Conservation (phyloP, 257 asterid species). For the Nicotiana undulata region DNA sequence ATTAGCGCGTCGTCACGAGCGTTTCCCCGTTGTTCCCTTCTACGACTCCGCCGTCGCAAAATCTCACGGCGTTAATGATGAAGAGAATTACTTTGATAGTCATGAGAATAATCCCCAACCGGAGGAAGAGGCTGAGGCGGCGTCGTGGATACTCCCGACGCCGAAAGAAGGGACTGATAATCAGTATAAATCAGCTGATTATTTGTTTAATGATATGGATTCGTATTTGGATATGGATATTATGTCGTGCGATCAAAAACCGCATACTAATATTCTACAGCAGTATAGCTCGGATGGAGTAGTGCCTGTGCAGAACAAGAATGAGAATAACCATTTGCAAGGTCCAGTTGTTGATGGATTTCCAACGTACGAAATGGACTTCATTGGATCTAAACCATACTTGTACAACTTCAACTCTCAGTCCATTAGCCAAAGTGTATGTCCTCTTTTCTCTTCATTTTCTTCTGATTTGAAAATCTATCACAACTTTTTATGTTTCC, state of each 20-base stretch:
- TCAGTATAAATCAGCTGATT: constrained; percentile 47
- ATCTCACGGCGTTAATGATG: not conserved
- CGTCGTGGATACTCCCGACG: constrained; percentile 40
- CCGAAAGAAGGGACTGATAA: constrained; percentile 19
- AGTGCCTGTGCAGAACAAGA: constrained; percentile 57
- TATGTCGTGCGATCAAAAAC: constrained; percentile 35
- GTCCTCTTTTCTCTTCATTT: constrained; percentile 13
- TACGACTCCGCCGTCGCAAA: not conserved
- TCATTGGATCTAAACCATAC: constrained; percentile 46
- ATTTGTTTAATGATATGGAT: constrained; percentile 44
- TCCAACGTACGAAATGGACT: constrained; percentile 57
- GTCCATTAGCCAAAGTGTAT: constrained; percentile 75
- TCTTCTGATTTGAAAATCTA: no score
- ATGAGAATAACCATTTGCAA: constrained; percentile 31
- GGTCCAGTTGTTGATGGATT: constrained; percentile 72
- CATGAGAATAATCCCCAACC: not conserved
- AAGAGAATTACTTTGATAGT: not conserved
- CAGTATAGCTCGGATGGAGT: constrained; percentile 51
- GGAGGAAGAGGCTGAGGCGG: constrained; percentile 22
- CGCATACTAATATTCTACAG: constrained; percentile 9
- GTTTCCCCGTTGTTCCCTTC: constrained; percentile 28
- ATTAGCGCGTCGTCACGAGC: constrained; percentile 58
- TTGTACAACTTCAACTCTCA: constrained; percentile 80
- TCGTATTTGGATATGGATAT: constrained; percentile 60
- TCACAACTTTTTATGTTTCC: no score